Conservation (phyloP, 805 yeast genomes). For the Cephaloascus albidus region DNA sequence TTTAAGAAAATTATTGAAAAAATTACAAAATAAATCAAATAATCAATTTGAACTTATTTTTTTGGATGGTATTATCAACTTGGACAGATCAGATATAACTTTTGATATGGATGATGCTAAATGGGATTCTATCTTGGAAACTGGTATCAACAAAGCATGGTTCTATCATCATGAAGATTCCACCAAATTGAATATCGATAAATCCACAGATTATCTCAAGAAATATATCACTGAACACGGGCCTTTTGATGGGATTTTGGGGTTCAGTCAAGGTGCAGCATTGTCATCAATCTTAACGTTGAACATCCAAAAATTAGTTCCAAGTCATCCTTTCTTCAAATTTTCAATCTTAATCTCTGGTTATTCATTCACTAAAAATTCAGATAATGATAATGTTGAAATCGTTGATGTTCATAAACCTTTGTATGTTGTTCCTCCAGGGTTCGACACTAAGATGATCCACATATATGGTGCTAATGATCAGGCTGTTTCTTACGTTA, state of each 20-base stretch:
- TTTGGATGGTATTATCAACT: neutral
- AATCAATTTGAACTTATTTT: conserved; percentile 25
- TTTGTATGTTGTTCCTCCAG: conserved; percentile 11
- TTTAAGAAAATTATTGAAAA: conserved; percentile 17
- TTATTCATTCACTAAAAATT: conserved; percentile 22
- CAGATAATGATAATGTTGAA: conserved; percentile 8
- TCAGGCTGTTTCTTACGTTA: conserved; percentile 19
- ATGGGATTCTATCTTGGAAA: conserved; percentile 20
- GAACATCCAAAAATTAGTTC: conserved; percentile 11
- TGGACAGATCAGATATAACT: neutral
- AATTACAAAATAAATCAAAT: conserved; percentile 14
- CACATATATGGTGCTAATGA: conserved; percentile 22
- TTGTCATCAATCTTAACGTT: conserved; percentile 22
- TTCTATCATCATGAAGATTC: conserved; percentile 9
- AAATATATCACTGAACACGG: conserved; percentile 22
- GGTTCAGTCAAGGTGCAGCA: conserved; percentile 34
- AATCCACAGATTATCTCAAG: conserved; percentile 14
- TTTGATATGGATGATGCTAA: conserved; percentile 6
- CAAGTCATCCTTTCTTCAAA: conserved; percentile 15
- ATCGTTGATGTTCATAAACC: conserved; percentile 10
- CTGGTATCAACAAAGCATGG: conserved; percentile 26
- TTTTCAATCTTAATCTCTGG: conserved; percentile 22
- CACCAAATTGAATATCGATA: conserved; percentile 17
- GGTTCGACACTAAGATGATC: conserved; percentile 14
- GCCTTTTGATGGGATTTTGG: conserved; percentile 31